Conservation (phyloP, 2,329 filamentous ascomycete species). For the Colletotrichum chrysophilum region DNA sequence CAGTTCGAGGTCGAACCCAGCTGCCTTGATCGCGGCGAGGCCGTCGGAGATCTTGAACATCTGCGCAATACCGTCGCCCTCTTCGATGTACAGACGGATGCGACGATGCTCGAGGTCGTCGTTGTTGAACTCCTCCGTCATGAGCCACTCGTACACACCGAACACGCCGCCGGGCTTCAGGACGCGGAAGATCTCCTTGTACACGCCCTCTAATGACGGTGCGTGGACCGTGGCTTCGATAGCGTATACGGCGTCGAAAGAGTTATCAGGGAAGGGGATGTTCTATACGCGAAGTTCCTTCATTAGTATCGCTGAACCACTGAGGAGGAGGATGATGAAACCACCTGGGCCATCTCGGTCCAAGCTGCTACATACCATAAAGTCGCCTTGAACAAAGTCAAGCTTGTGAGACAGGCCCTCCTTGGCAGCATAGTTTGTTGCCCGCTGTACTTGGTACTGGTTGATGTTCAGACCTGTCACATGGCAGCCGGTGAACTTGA, state of each 20-base stretch:
- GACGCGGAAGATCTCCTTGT: constrained; percentile 88
- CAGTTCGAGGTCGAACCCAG: constrained; percentile 69
- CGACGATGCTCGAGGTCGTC: constrained; percentile 80
- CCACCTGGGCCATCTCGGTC: not conserved
- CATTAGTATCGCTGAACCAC: not conserved
- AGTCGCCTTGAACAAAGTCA: constrained; percentile 87
- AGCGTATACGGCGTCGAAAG: constrained; percentile 90
- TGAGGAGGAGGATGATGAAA: not conserved
- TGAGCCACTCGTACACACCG: constrained; percentile 95
- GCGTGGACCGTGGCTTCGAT: constrained; percentile 95
- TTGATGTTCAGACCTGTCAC: constrained; percentile 95
- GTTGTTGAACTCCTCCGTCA: constrained; percentile 94
- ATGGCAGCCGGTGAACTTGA: constrained; percentile 87
- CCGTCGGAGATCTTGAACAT: constrained; percentile 87
- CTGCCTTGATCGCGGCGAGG: constrained; percentile 78
- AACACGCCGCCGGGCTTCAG: constrained; percentile 92
- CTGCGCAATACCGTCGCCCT: constrained; percentile 91
- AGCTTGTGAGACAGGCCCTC: constrained; percentile 80
- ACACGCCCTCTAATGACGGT: constrained; percentile 84
- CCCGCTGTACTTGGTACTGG: constrained; percentile 93
- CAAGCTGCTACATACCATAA: constrained; percentile 65
- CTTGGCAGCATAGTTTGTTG: constrained; percentile 79
- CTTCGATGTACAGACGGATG: constrained; percentile 89
- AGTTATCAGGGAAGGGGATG: constrained; percentile 89
- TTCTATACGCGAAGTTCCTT: constrained; percentile 53